Evolutionary conservation across 805 yeast species (phyloP), one percentile per base, ranked within the genome.

Genomic region (Blastobotrys americana): DNA sequence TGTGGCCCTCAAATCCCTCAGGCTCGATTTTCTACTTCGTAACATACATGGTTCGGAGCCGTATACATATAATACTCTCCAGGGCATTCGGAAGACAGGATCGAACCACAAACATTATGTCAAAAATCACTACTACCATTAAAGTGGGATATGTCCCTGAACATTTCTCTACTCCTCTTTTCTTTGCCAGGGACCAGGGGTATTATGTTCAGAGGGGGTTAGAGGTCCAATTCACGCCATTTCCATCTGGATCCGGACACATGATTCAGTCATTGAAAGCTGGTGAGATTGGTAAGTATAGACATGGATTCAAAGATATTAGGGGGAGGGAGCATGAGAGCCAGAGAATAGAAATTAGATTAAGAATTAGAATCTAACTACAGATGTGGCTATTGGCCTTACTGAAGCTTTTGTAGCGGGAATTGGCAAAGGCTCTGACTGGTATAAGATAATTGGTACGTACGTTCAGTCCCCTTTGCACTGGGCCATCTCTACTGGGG

Each of bases 331-430:
- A n/a, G n/a, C n/a, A n/a, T n/a, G n/a, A n/a, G n/a, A n/a, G n/a
- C n/a, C n/a, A n/a, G n/a, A n/a, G n/a, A n/a, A n/a, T n/a, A n/a
- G n/a, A n/a, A n/a, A n/a, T n/a, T n/a, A n/a, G n/a, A n/a, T n/a
- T n/a, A n/a, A n/a, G n/a, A n/a, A n/a, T n/a, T n/a, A 2, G 31
- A 40, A 16, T 41, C 39, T 8, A 25, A 37, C 19, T 37, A 42
- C 27, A 43, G 67, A 88, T 56, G 69, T 84, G 42, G 95, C 94
- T 23, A 76, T 89, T 56, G 97, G 97, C 0, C 71, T 88, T 43
- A 88, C 96, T 3, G 97, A 88, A 62, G 96, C 94, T 0, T 88
- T 88, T 65, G 78, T 89, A 2, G 78, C 93, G 22, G 95, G 90
- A 16, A 68, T 83, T 41, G 84, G 85, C 19, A 80, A 83, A 49